Percentiles rank a stretch among this genome's conserved stretches.
Conservation (phyloP, 805 yeast species). For the Saturnispora diversa region DNA sequence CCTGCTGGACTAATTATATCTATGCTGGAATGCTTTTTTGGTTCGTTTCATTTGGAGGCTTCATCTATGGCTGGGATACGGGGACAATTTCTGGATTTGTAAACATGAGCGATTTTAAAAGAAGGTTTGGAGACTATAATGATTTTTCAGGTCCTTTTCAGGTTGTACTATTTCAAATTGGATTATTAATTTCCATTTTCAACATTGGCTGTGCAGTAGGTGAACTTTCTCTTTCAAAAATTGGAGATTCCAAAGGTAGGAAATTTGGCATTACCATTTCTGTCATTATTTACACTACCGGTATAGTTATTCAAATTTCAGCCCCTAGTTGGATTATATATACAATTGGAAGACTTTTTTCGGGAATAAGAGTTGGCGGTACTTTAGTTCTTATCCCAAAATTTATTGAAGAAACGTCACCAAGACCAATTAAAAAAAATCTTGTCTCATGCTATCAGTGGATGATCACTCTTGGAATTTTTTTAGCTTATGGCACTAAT, state of each 20-base stretch:
- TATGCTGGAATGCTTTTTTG: conserved; percentile 34
- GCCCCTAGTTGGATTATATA: conserved; percentile 70
- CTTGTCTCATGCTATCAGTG: conserved; percentile 81
- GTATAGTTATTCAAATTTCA: conserved; percentile 50
- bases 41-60: conserved; percentile 66
- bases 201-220: conserved; percentile 67
- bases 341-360: conserved; percentile 77
- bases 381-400: conserved; percentile 93
- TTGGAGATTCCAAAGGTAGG: conserved; percentile 53
- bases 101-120: conserved; percentile 46
- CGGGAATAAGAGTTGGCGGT: conserved; percentile 95
- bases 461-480: conserved; percentile 91
- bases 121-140: conserved; percentile 40
- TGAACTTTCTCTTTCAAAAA: conserved; percentile 46
- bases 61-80: conserved; percentile 70
- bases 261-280: conserved; percentile 44
- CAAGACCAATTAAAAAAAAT: conserved; percentile 86
- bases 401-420: conserved; percentile 87
- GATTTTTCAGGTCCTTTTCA: conserved; percentile 31
- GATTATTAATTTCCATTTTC: conserved; percentile 59
- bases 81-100: conserved; percentile 71
- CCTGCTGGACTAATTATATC: background rate
- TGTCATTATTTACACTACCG: conserved; percentile 48
- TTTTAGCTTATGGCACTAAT: conserved; percentile 91
- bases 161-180: conserved; percentile 43